Percentiles rank a stretch among this genome's conserved stretches.
Conservation (phyloP, 371 early-diverging fungal genomes). For the Coemansia linderi region DNA sequence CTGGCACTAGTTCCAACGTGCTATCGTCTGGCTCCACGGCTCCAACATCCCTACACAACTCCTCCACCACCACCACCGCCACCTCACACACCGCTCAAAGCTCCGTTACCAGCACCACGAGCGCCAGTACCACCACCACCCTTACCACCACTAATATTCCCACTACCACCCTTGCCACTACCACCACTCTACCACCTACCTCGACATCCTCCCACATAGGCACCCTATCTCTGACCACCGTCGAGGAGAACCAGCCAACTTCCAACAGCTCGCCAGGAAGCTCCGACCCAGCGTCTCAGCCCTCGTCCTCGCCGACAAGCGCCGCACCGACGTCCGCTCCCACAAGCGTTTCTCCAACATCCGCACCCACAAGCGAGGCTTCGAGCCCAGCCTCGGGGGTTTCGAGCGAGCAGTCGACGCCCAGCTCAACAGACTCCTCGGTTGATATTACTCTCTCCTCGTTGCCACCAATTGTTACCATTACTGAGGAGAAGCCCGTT, state of each 20-base stretch:
- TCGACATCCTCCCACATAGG: slow-evolving; percentile 4
- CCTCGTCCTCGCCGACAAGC: not conserved
- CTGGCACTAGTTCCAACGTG: slow-evolving; percentile 1
- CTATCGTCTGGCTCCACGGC: not conserved
- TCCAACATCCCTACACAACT: not conserved
- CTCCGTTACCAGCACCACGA: slow-evolving; percentile 8
- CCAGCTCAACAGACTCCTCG: not conserved
- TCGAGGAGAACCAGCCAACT: not conserved
- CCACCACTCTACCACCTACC: not conserved
- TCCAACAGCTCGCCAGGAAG: not conserved
- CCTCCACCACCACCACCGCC: slow-evolving; percentile 6
- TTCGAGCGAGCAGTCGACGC: not conserved
- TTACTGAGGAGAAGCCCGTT: slow-evolving; percentile 1
- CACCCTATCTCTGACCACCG: not conserved
- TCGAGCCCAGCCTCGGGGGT: not conserved
- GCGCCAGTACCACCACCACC: slow-evolving; percentile 13
- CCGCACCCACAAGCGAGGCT: not conserved
- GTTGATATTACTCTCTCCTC: not conserved
- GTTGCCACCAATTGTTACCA: not conserved
- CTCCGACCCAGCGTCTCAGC: not conserved
- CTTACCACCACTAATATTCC: slow-evolving; percentile 1
- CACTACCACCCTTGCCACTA: slow-evolving; percentile 1
- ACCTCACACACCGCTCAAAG: not conserved
- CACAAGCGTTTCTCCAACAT: not conserved
- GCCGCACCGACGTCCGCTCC: not conserved